These are phyloP conservation scores for Tylopilus subfusipes DNA, from an alignment of 768 basidiomycete species.

Conservation along the genomic window DNA sequence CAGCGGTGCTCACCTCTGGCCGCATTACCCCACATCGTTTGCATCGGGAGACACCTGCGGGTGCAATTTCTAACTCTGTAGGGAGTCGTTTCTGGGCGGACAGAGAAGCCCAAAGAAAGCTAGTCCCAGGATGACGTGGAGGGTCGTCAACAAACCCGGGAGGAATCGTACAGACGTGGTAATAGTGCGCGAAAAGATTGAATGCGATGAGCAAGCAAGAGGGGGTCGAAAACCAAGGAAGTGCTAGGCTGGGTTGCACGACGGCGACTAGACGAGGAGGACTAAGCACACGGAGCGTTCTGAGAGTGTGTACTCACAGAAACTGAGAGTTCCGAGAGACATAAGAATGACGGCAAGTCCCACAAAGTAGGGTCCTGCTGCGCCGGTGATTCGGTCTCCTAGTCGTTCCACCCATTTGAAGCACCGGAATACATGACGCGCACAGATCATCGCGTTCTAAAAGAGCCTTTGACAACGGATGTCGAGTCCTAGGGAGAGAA, in stretches of 20 bases:
- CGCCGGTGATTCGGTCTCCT: constrained; percentile 81
- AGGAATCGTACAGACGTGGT: constrained; percentile 69
- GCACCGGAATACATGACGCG: constrained; percentile 45
- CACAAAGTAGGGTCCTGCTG: constrained; percentile 90
- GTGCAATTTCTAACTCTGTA: constrained; percentile 44
- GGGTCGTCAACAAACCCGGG: constrained; percentile 80
- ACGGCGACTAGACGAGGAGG: constrained; percentile 61
- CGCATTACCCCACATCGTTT: constrained; percentile 62
- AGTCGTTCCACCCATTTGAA: constrained; percentile 65
- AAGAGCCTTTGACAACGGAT: neutral
- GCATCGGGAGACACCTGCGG: constrained; percentile 57
- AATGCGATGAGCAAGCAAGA: constrained; percentile 69
- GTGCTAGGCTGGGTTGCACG: constrained; percentile 62
- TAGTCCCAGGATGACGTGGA: constrained; percentile 36
- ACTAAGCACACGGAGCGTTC: neutral
- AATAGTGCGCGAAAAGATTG: constrained; percentile 83
- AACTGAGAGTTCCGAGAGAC: constrained; percentile 62
- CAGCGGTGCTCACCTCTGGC: constrained; percentile 63
- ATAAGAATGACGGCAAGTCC: constrained; percentile 75
- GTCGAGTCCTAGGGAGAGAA: neutral
- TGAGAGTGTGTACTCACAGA: constrained; percentile 56
- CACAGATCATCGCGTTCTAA: constrained; percentile 24
- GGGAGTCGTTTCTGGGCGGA: constrained; percentile 12
- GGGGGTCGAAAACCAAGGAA: constrained; percentile 58
- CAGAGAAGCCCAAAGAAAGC: constrained; percentile 57